Evolutionary conservation across 345 rosid species (phyloP), one percentile per base, ranked within the genome.

Genomic region (Populus deltoides): DNA sequence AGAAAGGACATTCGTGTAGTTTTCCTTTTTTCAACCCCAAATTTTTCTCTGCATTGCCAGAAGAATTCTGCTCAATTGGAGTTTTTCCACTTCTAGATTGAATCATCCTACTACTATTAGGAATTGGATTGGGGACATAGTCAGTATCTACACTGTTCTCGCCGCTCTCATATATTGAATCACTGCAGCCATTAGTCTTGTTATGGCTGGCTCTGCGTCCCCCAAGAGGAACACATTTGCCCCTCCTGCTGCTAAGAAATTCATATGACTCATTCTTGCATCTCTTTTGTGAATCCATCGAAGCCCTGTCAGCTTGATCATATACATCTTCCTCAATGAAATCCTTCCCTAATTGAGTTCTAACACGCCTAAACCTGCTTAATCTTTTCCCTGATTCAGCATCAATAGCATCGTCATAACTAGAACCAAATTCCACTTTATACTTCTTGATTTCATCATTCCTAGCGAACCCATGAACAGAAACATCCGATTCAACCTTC

Each of bases 1-100:
- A 95, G 80, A 95, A 90, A 3, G 98, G 98, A 74, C 99, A 95
- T 82, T 90, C 92, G 17, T 95, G 99, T 8, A 88, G 86, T 83
- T 90, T 89, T 73, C 72, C 86, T 59, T 84, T 92, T 88, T 87
- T 90, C 2, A 77, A 74, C 20, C 81, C 80, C 62, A 75, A 24
- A 81, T 76, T 83, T 77, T 86, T 88, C 68, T 81, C 81, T 39
- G 76, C 61, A 38, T 47, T 80, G 75, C 85, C 80, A 55, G 79
- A 49, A 7, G 63, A 80, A 25, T 68, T 82, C 29, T 75, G 82
- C 80, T 55, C 39, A 66, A 45, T 72, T 39, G 82, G 67, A 49
- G 75, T 77, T 27, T 87, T 89, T 55, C 83, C 86, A 65, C 70
- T 73, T 70, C 59, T 45, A 31, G 81, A 79, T 74, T 75, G 79